A percentile compares a stretch with the other conserved stretches of the same genome.
phyloP scores from a whole-genome alignment of 2,329 filamentous ascomycete genomes.

The Fonsecaea monophora region DNA sequence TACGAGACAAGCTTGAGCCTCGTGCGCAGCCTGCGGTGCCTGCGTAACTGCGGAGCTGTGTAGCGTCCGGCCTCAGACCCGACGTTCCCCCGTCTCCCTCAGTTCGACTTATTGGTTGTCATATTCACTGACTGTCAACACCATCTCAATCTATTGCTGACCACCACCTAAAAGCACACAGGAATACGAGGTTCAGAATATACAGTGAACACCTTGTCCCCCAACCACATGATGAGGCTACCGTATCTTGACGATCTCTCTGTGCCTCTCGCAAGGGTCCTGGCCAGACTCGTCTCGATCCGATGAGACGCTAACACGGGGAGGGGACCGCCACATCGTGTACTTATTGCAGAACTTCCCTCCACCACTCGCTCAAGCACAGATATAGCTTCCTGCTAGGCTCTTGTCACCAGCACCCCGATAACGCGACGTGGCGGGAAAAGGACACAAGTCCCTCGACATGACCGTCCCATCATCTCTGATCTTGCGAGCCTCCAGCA shows the following conservation, averaged over 20 bases:
- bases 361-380: background rate
- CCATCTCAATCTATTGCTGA: no score
- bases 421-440: slow-evolving; percentile 6
- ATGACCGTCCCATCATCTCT: background rate
- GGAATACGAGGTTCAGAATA: no score
- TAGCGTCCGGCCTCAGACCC: background rate
- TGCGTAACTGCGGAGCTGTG: no score
- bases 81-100: slow-evolving; percentile 6
- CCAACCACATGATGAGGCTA: no score
- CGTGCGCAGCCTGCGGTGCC: background rate
- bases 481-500: background rate
- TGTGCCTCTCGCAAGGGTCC: no score
- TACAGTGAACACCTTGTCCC: no score
- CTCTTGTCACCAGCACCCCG: background rate
- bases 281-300: no score
- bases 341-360: background rate
- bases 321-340: background rate
- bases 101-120: no score
- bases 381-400: slow-evolving; percentile 3
- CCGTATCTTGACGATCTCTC: no score
- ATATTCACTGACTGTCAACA: no score
- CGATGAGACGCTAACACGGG: slow-evolving; percentile 5
- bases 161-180: no score
- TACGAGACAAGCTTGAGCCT: slow-evolving; percentile 1
- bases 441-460: slow-evolving; percentile 16